Conservation (phyloP, 1,284 basidiomycete genomes). For the Heterobasidion parviporum region DNA sequence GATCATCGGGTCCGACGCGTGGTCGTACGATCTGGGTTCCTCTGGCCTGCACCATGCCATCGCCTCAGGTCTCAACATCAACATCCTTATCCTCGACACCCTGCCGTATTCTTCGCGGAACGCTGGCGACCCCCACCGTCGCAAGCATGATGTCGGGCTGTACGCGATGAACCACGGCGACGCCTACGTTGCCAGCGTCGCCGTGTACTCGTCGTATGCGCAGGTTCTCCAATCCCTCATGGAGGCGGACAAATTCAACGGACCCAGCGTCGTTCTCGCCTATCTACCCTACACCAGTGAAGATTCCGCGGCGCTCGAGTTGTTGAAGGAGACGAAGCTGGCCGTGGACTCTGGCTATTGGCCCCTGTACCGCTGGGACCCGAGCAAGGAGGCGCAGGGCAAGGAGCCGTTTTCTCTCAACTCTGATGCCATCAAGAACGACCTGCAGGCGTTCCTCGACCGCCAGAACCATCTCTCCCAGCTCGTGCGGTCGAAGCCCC, state of each 20-base stretch:
- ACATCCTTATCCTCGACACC: conserved; percentile 94
- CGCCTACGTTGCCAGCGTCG: conserved; percentile 92
- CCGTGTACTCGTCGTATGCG: conserved; percentile 92
- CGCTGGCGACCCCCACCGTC: conserved; percentile 57
- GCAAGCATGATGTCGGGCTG: conserved; percentile 90
- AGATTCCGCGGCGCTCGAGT: conserved; percentile 73
- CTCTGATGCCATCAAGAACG: conserved; percentile 90
- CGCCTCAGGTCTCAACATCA: conserved; percentile 85
- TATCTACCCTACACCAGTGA: conserved; percentile 88
- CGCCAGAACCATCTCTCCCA: conserved; percentile 94
- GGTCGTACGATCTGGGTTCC: conserved; percentile 96
- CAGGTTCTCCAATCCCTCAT: conserved; percentile 90
- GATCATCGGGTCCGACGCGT: conserved; percentile 97
- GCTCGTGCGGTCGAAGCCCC: conserved; percentile 75
- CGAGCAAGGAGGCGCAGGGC: conserved; percentile 65
- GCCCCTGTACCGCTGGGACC: conserved; percentile 99
- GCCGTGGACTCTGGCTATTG: conserved; percentile 96
- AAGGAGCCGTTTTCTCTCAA: conserved; percentile 90
- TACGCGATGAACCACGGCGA: conserved; percentile 99
- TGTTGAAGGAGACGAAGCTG: conserved; percentile 95
- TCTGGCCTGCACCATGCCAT: conserved; percentile 94
- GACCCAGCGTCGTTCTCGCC: conserved; percentile 89
- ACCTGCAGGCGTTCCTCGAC: conserved; percentile 93
- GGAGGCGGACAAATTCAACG: conserved; percentile 87
- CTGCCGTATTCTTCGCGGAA: conserved; percentile 79